Evolutionary conservation across 495 filamentous ascomycete genomes (phyloP), one percentile per base, ranked within the genome.

Genomic region (Endocarpon pusillum): DNA sequence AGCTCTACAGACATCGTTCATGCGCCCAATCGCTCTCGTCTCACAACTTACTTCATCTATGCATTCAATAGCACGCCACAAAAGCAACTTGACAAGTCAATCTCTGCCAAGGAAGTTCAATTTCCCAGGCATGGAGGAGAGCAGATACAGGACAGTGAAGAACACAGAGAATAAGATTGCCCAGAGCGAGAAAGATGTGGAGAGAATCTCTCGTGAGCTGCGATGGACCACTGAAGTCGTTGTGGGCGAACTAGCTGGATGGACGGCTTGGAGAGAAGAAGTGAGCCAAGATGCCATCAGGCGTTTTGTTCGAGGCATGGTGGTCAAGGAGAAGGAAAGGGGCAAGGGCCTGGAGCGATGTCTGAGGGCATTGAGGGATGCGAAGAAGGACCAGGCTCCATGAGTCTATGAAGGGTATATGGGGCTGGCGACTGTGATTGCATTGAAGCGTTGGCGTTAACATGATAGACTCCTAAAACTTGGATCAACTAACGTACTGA

Each of bases 221-320:
- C 59, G 81, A 21, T 94, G 91, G 49, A 94, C 85, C 33, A 86
- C 94, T 55, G 80, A 86, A 51, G 81, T 86, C 7, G 86, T 94
- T 4, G 87, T 91, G 9, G 64, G 72, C 5, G 91, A 99, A 52
- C 49, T 99, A 38, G 87, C 89, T 1, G 86, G 82, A 2, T 96
- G 87, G 79, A 81, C 92, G 45, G 83, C 89, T 10, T 71, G 81
- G 61, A 73, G 85, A 33, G 83, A 77, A 42, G 71, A 70, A 42
- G 67, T 83, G 54, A 85, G 78, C 2, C 59, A 72, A 19, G 72
- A 68, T 41, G 78, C 79, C 3, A 71, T 94, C 23, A 68, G 64
- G 39, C 67, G 78, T 11, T 71, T 92, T 44, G 87, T 78, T 22
- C 72, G 63, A 53, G 71, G 73, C 34, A 81, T 81, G 62, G 54